Base-by-base conservation (phyloP, 371 early-diverging fungal genomes). In the Apophysomyces trapeziformis region DNA sequence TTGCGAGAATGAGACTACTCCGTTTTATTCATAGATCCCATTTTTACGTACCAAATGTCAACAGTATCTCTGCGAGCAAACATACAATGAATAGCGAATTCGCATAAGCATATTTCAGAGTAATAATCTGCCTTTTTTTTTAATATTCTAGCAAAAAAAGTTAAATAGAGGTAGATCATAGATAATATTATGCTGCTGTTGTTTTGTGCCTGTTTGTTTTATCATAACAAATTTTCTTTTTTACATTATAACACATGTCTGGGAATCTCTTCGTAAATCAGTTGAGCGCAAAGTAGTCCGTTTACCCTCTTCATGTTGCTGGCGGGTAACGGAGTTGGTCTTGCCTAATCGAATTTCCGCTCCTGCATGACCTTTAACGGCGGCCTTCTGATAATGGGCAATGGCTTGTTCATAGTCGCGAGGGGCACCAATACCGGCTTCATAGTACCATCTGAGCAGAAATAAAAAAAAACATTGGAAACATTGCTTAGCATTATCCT, bases 401-500 rank as follows among this genome's bases (percentile, higher is more conserved):
- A 68, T 59, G 11, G 82, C 77, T 35, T 70, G 61, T 13, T 64
- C 66, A 56, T 68, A 76, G 44, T 79, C 76, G 26, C 79, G 47
- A 1, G 71, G 68, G 1, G 73, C 70, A 11, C 82, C 82, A 43
- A 82, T 68, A n/a, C 79, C 82, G 46, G 74, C 67, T 63, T 82
- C 82, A 70, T 77, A 82, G 60, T 79, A 82, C 72, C 75, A 79
- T 41, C 81, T 81, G 32, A 26, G 32, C 32, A 58, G 41, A 11
- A 44, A 39, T 38, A 41, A 41, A 7, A 65, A 72, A 13, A 64
- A 54, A 57, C n/a, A 18, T 4, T 18, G 11, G 54, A 8, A 9
- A 1, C 16, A 18, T 32, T 5, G 9, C 21, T 21, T 26, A 26
- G 32, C 2, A 26, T 2, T 26, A 26, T 26, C 2, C 32, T 3